These are phyloP conservation scores for Dysphania ambrosioides DNA, from an alignment of 148 eudicot species.

Conservation along the genomic window DNA sequence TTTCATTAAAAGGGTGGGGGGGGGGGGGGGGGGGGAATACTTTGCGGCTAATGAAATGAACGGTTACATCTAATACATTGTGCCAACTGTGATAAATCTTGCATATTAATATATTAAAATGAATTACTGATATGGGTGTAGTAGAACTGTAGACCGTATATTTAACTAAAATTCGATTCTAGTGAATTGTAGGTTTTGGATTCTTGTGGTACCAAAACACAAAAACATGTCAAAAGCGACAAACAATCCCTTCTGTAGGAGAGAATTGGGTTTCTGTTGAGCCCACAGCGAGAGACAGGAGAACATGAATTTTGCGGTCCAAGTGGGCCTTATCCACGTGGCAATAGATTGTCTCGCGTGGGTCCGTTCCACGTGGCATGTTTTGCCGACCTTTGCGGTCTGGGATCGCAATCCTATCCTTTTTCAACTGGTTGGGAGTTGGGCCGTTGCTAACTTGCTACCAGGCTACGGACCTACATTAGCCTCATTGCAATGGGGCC, in stretches of 20 bases:
- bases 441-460: background rate
- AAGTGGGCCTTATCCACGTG: slow-evolving; percentile 14
- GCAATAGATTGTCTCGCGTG: slow-evolving; percentile 21
- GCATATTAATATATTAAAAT: background rate
- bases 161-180: no score
- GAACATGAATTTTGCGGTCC: slow-evolving; percentile 22
- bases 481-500: background rate
- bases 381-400: slow-evolving; percentile 20
- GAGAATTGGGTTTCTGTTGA: background rate
- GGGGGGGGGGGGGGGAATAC: no score
- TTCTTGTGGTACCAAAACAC: background rate
- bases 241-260: background rate
- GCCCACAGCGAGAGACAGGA: slow-evolving; percentile 15
- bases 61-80: no score
- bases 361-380: slow-evolving; percentile 26
- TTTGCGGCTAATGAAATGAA: no score
- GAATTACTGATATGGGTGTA: no score
- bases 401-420: slow-evolving; percentile 16
- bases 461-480: background rate
- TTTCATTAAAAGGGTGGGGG: no score
- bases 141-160: no score
- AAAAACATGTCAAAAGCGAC: slow-evolving; percentile 1
- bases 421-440: slow-evolving; percentile 19
- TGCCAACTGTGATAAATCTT: no score
- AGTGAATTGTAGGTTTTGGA: no score